Evolutionary conservation across 73 alveolate genomes (phyloP), one percentile per base, ranked within the genome.

Genomic region (Effrenium voratum): DNA sequence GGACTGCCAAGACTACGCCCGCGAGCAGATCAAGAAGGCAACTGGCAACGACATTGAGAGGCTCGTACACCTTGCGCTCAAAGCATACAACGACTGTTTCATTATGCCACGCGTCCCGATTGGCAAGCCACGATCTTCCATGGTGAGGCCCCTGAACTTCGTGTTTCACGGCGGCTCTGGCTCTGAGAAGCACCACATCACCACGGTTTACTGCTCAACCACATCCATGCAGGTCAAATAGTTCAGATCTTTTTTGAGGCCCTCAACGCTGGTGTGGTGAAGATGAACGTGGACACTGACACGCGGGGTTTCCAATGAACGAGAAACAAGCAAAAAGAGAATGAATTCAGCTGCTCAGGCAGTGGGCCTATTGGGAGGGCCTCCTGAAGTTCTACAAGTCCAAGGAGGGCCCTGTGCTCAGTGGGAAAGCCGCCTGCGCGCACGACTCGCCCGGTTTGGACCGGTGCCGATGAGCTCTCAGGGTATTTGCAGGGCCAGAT

Each of bases 331-430:
- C 32, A 34, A 72, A 47, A 16, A 40, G 40, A 36, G n/a, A 72
- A 72, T 10, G 26, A 30, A 8, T 49, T 32, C 4, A 45, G 34
- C 30, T 15, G 10, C 45, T 36, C 10, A 77, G 88, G 88, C 98
- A 92, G 82, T 92, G 98, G 98, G 98, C 98, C 45, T 92, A 92
- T 92, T 92, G 98, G 98, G 98, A 92, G 49, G 98, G 98, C 47
- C 45, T 92, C 38, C 60, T 72, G 70, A 72, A 92, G 90, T 92
- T 92, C 81, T 92, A 92, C 92, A 92, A 92, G 63, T 30, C 40
- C 66, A 85, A 85, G 82, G 94, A 85, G 76, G 94, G 94, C 46
- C 34, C 36, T 15, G 10, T 34, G 36, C 80, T 59, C 40, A 40
- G 73, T 6, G 3, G 32, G 52, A 24, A 41, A 45, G n/a, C 50